These are phyloP conservation scores for Penicillium lividum DNA, from an alignment of 495 filamentous ascomycete species.

Conservation along the genomic window DNA sequence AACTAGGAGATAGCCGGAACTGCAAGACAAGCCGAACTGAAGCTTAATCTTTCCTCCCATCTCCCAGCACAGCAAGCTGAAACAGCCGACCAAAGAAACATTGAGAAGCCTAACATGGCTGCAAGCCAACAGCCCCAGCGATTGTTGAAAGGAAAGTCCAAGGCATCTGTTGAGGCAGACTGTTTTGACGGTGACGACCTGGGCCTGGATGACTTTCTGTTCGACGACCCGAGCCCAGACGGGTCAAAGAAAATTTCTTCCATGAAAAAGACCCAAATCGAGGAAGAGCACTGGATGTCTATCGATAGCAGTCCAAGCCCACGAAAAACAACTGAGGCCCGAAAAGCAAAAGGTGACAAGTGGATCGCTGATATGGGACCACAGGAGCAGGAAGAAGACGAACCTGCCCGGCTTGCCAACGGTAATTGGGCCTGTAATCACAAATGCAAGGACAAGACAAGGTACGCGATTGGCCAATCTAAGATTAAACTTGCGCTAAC, in stretches of 20 bases:
- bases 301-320: conserved; percentile 21
- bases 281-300: conserved; percentile 24
- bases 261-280: not conserved
- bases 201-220: conserved; percentile 56
- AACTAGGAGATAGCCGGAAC: conserved; percentile 66
- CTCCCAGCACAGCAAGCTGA: conserved; percentile 45
- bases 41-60: conserved; percentile 58
- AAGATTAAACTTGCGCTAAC: not conserved
- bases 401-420: conserved; percentile 64
- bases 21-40: conserved; percentile 58
- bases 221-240: conserved; percentile 27
- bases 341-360: conserved; percentile 10
- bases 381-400: conserved; percentile 29
- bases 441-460: conserved; percentile 73
- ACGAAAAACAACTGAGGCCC: not conserved
- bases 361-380: conserved; percentile 14
- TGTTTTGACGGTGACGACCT: conserved; percentile 59
- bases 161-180: conserved; percentile 27
- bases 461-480: conserved; percentile 28
- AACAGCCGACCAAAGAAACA: not conserved
- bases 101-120: not conserved
- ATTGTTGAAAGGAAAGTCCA: not conserved
- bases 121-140: not conserved
- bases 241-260: conserved; percentile 5
- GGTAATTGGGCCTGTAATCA: conserved; percentile 92